A percentile compares a stretch with the other conserved stretches of the same genome.
phyloP scores from a whole-genome alignment of 768 basidiomycete genomes.

The Mycena crocata region DNA sequence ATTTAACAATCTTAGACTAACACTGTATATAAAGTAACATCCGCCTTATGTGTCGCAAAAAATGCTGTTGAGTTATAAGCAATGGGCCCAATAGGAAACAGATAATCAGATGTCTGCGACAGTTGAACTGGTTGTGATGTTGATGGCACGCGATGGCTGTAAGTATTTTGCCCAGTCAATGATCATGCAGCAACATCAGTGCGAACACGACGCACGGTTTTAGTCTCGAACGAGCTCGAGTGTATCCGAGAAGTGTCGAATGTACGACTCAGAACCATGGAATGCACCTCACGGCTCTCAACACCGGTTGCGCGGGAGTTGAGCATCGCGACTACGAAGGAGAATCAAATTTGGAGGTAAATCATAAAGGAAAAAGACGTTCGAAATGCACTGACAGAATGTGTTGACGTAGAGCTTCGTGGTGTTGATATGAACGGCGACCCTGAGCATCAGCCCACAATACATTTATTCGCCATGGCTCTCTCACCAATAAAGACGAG shows the following conservation, averaged over 20 bases:
- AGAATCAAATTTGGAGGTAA: no score
- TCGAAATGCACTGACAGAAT: slow-evolving; percentile 65
- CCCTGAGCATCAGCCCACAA: slow-evolving; percentile 25
- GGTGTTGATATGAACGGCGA: slow-evolving; percentile 59
- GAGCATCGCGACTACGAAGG: neutral
- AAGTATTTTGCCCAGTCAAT: neutral
- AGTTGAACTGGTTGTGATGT: neutral
- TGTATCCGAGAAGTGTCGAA: slow-evolving; percentile 22
- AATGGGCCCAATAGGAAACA: no score
- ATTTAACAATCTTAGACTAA: no score
- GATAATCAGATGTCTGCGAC: neutral
- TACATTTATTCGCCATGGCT: neutral
- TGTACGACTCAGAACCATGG: slow-evolving; percentile 29
- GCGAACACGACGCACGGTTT: slow-evolving; percentile 9
- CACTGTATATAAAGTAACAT: no score
- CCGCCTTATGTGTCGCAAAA: no score
- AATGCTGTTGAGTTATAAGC: no score
- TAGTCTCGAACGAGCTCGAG: neutral
- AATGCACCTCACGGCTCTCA: neutral
- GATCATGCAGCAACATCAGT: neutral
- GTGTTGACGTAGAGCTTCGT: slow-evolving; percentile 62
- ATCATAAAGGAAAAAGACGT: no score
- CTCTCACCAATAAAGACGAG: slow-evolving; percentile 49
- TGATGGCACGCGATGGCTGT: neutral
- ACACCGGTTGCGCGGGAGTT: no score